phyloP scores from a whole-genome alignment of 345 rosid species.

The Pelargonium nanum region DNA sequence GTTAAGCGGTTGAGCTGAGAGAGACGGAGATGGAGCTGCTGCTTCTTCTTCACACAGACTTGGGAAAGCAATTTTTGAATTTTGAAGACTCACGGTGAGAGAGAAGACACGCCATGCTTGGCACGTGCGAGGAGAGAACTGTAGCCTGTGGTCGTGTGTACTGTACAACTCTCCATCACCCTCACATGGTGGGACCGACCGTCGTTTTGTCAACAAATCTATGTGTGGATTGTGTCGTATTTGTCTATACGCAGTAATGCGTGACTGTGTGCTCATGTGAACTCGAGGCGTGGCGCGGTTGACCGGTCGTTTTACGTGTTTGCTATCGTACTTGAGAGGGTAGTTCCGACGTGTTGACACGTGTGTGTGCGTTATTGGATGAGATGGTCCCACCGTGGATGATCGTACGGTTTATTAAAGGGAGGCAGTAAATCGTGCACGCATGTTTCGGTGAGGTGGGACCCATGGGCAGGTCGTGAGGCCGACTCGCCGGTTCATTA shows the following conservation, averaged over 20 bases:
- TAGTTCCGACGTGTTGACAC: background rate
- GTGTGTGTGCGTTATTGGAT: too few relatives aligned
- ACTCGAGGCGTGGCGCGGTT: background rate
- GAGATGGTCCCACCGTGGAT: background rate
- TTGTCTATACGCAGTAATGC: background rate
- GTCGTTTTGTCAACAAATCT: background rate
- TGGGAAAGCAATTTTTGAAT: background rate
- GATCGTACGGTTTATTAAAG: background rate
- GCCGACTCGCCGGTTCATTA: too few relatives aligned
- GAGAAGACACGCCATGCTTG: background rate
- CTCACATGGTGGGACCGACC: constrained; percentile 25
- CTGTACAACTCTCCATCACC: constrained; percentile 6
- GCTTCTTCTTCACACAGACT: background rate
- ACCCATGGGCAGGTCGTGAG: background rate
- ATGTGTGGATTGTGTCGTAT: background rate
- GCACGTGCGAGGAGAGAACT: too few relatives aligned
- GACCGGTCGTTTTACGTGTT: background rate
- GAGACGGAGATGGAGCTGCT: background rate
- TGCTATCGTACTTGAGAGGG: background rate
- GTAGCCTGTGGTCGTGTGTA: too few relatives aligned
- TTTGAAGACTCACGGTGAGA: background rate
- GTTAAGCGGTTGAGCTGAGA: background rate
- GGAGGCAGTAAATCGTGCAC: background rate
- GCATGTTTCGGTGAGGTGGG: background rate
- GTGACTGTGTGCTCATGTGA: too few relatives aligned